Conservation (phyloP, 345 rosid species). For the Euphorbia lathyris region DNA sequence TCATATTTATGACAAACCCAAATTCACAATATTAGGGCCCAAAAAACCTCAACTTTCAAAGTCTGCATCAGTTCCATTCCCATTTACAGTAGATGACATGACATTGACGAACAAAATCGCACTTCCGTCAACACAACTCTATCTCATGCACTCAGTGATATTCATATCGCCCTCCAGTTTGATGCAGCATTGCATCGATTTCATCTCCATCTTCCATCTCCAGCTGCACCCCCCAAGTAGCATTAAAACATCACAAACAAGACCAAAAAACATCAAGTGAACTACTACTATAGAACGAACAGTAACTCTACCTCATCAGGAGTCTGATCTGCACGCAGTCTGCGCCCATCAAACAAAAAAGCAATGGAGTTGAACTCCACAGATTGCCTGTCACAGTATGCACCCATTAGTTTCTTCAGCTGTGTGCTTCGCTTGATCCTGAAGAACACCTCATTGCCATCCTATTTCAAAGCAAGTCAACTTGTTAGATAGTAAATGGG, state of each 20-base stretch:
- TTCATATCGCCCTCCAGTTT: constrained; percentile 53
- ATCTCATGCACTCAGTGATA: neutral
- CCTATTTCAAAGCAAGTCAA: constrained; percentile 4
- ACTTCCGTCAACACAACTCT: neutral
- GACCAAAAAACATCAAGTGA: neutral
- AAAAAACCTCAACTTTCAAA: neutral
- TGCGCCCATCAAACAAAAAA: constrained; percentile 32
- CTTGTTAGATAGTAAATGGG: neutral
- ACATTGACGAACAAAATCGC: neutral
- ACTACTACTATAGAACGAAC: neutral
- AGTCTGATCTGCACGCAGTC: constrained; percentile 32
- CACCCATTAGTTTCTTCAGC: constrained; percentile 28
- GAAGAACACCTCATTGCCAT: constrained; percentile 35
- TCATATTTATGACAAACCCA: neutral
- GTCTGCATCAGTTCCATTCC: constrained; percentile 1
- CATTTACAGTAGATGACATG: neutral
- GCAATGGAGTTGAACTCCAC: constrained; percentile 34
- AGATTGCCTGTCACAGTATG: constrained; percentile 31
- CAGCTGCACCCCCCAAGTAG: constrained; percentile 37
- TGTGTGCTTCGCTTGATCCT: constrained; percentile 37
- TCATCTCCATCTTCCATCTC: constrained; percentile 96
- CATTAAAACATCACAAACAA: neutral
- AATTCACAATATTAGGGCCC: neutral
- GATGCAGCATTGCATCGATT: constrained; percentile 87
- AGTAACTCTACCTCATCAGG: constrained; percentile 24